A percentile compares a stretch with the other conserved stretches of the same genome.
Conservation (phyloP, 2,329 filamentous ascomycete species). For the Epichloe amarillans region DNA sequence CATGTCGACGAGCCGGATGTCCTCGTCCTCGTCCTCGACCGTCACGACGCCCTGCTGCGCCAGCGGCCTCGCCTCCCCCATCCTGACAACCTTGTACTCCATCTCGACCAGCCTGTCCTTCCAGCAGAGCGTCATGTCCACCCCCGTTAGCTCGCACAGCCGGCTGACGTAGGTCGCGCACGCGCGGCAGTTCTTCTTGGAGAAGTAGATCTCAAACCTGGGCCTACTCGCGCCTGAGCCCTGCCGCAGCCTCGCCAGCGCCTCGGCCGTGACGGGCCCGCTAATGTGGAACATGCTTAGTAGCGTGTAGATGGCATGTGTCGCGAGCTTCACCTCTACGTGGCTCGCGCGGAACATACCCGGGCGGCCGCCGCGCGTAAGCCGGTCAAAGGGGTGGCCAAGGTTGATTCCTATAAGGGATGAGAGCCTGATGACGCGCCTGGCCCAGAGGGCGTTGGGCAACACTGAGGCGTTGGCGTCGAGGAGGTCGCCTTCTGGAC, state of each 20-base stretch:
- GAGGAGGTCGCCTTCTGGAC: constrained; percentile 17
- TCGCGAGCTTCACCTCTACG: constrained; percentile 27
- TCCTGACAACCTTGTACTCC: constrained; percentile 11
- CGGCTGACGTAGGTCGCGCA: constrained; percentile 15
- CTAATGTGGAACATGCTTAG: constrained; percentile 15
- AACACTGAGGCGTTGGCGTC: constrained; percentile 12
- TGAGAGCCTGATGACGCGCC: constrained; percentile 17
- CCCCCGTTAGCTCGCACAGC: constrained; percentile 16
- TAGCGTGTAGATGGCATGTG: constrained; percentile 17
- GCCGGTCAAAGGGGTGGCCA: constrained; percentile 16
- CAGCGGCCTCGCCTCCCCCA: not conserved
- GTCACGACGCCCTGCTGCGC: not conserved
- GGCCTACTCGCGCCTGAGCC: constrained; percentile 13
- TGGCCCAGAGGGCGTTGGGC: constrained; percentile 18
- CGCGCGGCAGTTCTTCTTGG: constrained; percentile 17
- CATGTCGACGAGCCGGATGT: not conserved
- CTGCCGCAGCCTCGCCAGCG: constrained; percentile 13
- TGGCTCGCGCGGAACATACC: constrained; percentile 22
- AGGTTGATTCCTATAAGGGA: constrained; percentile 17
- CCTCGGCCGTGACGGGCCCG: constrained; percentile 6
- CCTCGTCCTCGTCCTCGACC: constrained; percentile 1
- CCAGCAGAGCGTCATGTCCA: constrained; percentile 16
- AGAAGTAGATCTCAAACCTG: constrained; percentile 22
- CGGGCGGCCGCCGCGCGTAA: not conserved
- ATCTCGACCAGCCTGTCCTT: constrained; percentile 15